Base-by-base conservation (phyloP, 345 rosid genomes). In the Citrus reticulata region DNA sequence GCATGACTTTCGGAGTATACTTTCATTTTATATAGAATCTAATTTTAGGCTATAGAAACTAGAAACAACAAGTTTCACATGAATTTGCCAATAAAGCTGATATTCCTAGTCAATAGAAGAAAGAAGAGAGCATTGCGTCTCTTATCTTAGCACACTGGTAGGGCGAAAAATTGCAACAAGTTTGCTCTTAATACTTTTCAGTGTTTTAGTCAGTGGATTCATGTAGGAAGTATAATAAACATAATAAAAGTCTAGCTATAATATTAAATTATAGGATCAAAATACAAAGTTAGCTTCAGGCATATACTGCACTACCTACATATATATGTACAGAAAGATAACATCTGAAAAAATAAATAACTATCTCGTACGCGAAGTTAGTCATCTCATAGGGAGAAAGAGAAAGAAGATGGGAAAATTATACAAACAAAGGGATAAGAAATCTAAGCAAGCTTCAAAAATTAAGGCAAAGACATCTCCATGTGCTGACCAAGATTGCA, bases 401-500 rank as follows among this genome's bases (percentile, higher is more conserved):
- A 27, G 24, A 16, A 58, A 51, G 24, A 32, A 67, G 7, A 37
- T 66, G 7, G 59, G 66, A 27, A 55, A 40, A 55, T 64, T 55
- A 67, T 67, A 76, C 73, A 57, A 20, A 67, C 73, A 37, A 11
- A 20, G 7, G 29, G 42, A 29, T 32, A 51, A 76, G 65, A 57
- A 7, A 34, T 37, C 73, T 35, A 67, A 35, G 65, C 57, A 55
- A 46, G 57, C 72, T 24, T 35, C 62, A 35, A 34, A 67, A 76
- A 51, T 67, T 46, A 64, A 30, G 70, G 49, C 27, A 32, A 29
- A 71, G 61, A 54, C 19, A 74, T 71, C 68, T 72, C 84, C 72
- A 30, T 68, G 68, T 35, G 71, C 85, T 72, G 66, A 82, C 85
- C 19, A 88, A 75, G 71, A 88, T 70, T 68, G 87, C 63, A 61